Base-by-base conservation (phyloP, 2,329 filamentous ascomycete species). In the Sarocladiaceae sp. region DNA sequence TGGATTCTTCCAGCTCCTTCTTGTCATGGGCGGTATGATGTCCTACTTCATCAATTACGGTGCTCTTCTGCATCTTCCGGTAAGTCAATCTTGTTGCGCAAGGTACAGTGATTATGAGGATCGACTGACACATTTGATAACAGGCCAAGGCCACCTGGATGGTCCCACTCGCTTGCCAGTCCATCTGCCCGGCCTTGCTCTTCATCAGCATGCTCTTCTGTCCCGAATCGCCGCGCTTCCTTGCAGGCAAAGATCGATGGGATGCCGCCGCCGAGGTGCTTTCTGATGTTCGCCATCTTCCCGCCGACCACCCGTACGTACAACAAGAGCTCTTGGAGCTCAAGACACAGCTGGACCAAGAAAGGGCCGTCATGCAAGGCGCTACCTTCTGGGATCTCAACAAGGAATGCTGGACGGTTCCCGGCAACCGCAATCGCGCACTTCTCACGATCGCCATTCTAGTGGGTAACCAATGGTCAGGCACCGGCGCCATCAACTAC, bases 1-100 rank as follows among this genome's bases (percentile, higher is more conserved):
- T 0, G 81, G 80, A 54, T 74, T 83, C 54, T 84, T 83, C 59
- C 79, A 84, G 56, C 73, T 83, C 8, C 80, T 82, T 59, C 71
- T 81, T 37, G 75, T 77, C 11, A 71, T 71, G 25, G 75, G 76
- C 29, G 73, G 71, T 35, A 78, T 77, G 71, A 64, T 77, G 25
- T 74, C 75, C 1, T 79, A 78, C 56, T 79, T 75, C 70, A 73
- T 78, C 59, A 79, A 80, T 61, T 80, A 79, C 55, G 77, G 76
- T 18, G 66, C 72, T 1, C 68, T 76, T 4, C 61, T 75, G 1
- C 60, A 65, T 73, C 54, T 72, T 7, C 20, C 40, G 22, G 54
- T 54, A 46, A 51, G 36, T 33, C 12, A n/a, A n/a, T n/a, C n/a
- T n/a, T n/a, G n/a, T n/a, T n/a, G n/a, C n/a, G n/a, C n/a, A n/a